Base-by-base conservation (phyloP, 768 basidiomycete species). In the Calocybe cyanea region DNA sequence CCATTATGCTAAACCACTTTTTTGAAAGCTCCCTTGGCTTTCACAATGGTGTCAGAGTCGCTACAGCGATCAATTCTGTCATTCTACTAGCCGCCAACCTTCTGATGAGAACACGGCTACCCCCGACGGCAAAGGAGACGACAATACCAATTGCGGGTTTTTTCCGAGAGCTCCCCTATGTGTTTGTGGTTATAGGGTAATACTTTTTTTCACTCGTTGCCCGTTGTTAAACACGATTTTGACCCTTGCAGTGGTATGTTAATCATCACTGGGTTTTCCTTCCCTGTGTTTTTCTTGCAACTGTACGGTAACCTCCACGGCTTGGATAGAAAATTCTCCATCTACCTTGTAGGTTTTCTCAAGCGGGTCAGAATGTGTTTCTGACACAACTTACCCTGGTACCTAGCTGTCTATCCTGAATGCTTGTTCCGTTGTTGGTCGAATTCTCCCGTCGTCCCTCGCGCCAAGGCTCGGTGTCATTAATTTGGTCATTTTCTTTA, bases 1-100 rank as follows among this genome's bases (percentile, higher is more conserved):
- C 79, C 0, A 78, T 81, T 50, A 71, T 82, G 68, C 61, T 85
- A 30, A 83, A 83, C 55, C 69, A 71, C 32, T 60, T 71, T 7
- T 66, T 71, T 35, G 55, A 62, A 47, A 57, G 65, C 14, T 48
- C 46, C 1, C 43, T 69, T 20, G 71, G 70, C 6, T 74, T 72
- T 49, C 63, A 67, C 24, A 66, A 64, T 15, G 68, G 66, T 8
- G 66, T 73, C 28, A 62, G 69, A 4, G 64, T 67, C 19, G 71
- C 70, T 44, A 68, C 65, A 7, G 56, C 53, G 3, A 50, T 73
- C 34, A 72, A 66, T 44, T 53, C 63, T 8, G 45, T 50, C 7
- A 55, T 71, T 9, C 56, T 73, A 15, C 38, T 68, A 19, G 35
- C 67, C 13, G 70, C 67, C 0, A 58, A 56, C 42, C 45, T 56